Percentiles rank a stretch among this genome's conserved stretches.
phyloP scores from a whole-genome alignment of 108 stramenopile species.

The Poteriospumella lacustris region DNA sequence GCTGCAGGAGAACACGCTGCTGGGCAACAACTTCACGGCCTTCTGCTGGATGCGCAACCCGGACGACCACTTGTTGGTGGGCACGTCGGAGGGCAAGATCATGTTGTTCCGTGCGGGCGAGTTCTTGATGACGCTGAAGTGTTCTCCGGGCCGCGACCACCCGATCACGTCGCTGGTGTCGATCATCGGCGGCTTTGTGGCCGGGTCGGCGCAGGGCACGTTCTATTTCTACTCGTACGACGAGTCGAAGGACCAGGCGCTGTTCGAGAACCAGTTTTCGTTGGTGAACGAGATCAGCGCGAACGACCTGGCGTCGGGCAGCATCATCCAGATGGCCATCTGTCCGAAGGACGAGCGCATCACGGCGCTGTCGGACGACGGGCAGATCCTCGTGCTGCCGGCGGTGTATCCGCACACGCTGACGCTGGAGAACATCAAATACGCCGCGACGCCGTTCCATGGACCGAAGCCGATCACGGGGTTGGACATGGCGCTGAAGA shows the following conservation, averaged over 20 bases:
- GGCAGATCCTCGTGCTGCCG: background rate
- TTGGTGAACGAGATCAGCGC: conserved; percentile 1
- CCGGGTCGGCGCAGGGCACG: conserved; percentile 40
- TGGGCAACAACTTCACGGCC: conserved; percentile 38
- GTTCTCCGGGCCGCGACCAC: conserved; percentile 34
- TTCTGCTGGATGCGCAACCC: conserved; percentile 50
- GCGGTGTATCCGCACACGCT: background rate
- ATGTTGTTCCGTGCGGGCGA: conserved; percentile 43
- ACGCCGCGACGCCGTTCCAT: conserved; percentile 26
- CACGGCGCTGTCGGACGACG: background rate
- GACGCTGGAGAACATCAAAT: conserved; percentile 1
- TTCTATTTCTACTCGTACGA: conserved; percentile 35
- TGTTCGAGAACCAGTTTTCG: background rate
- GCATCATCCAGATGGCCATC: conserved; percentile 1
- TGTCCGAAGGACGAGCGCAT: conserved; percentile 10
- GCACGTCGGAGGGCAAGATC: conserved; percentile 48
- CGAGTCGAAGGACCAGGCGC: background rate
- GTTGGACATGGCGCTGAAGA: background rate
- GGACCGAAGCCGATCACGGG: conserved; percentile 22
- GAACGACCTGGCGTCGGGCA: background rate
- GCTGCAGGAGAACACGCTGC: conserved; percentile 37
- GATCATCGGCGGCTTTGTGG: conserved; percentile 43
- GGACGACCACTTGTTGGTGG: conserved; percentile 46
- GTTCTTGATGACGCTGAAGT: conserved; percentile 29
- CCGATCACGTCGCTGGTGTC: conserved; percentile 42